Conservation (phyloP, 768 basidiomycete genomes). For the Rhodotorula toruloides region DNA sequence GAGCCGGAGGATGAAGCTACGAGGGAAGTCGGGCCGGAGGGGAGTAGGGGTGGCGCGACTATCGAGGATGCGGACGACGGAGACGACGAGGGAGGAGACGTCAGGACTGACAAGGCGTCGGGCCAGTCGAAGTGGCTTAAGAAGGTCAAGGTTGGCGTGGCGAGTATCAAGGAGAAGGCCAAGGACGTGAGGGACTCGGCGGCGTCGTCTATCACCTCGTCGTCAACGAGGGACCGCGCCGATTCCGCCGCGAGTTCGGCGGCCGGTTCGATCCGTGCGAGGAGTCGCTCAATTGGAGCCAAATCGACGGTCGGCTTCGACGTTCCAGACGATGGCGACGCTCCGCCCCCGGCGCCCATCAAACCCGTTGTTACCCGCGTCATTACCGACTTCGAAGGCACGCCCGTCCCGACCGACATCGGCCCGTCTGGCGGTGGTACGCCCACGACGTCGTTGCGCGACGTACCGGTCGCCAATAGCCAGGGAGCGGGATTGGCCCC, state of each 20-base stretch:
- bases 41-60: neutral
- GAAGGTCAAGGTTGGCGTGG: conserved; percentile 20
- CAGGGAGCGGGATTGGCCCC: too few relatives aligned
- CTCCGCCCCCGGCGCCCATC: neutral
- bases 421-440: neutral
- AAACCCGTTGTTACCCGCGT: too few relatives aligned
- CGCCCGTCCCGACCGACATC: conserved; percentile 13
- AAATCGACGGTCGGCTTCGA: neutral
- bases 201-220: neutral
- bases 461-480: too few relatives aligned
- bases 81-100: neutral
- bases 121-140: conserved; percentile 25
- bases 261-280: neutral
- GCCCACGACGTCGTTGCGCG: neutral
- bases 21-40: neutral
- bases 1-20: neutral
- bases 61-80: neutral
- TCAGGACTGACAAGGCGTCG: neutral
- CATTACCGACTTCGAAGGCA: conserved; percentile 24
- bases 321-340: neutral
- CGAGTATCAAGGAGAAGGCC: conserved; percentile 30
- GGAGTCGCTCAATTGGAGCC: conserved; percentile 1
- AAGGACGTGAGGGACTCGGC: neutral
- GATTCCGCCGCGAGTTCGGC: conserved; percentile 1
- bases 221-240: conserved; percentile 2